These are phyloP conservation scores for Sporodiniella umbellata DNA, from an alignment of 371 early-diverging fungal species.

Conservation along the genomic window DNA sequence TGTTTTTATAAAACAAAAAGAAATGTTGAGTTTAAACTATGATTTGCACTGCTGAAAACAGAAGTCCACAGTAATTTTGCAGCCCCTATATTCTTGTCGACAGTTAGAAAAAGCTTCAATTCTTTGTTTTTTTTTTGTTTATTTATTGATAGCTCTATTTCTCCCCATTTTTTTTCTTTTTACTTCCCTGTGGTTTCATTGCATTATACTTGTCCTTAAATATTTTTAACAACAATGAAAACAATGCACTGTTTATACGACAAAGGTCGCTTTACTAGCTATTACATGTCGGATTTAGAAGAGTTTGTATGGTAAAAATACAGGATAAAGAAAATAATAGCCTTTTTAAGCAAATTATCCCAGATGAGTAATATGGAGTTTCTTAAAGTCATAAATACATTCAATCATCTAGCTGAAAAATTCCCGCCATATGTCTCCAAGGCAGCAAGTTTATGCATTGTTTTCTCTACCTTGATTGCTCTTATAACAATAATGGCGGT, in stretches of 20 bases:
- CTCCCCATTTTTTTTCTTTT: background rate
- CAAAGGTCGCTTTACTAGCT: constrained; percentile 30
- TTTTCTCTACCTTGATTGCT: constrained; percentile 10
- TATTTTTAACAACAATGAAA: constrained; percentile 19
- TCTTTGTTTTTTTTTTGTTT: background rate
- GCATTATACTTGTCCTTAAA: no score
- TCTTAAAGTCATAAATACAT: constrained; percentile 34
- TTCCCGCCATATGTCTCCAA: constrained; percentile 29
- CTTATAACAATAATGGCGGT: constrained; percentile 17
- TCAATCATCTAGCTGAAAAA: constrained; percentile 27
- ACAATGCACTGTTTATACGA: constrained; percentile 33
- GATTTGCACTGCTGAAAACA: background rate
- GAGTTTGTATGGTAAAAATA: constrained; percentile 19
- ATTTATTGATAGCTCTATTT: no score
- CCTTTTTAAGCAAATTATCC: background rate
- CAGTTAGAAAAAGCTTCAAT: background rate
- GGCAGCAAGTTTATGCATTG: constrained; percentile 7
- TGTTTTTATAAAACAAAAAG: no score
- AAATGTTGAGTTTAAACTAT: background rate
- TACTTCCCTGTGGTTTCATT: no score
- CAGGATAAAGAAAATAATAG: background rate
- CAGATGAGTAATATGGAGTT: constrained; percentile 43
- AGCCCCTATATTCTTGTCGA: background rate
- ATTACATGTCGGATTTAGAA: constrained; percentile 34
- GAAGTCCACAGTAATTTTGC: background rate